Evolutionary conservation across 2,329 filamentous ascomycete genomes (phyloP).

Genomic region (Monosporascus sp.): DNA sequence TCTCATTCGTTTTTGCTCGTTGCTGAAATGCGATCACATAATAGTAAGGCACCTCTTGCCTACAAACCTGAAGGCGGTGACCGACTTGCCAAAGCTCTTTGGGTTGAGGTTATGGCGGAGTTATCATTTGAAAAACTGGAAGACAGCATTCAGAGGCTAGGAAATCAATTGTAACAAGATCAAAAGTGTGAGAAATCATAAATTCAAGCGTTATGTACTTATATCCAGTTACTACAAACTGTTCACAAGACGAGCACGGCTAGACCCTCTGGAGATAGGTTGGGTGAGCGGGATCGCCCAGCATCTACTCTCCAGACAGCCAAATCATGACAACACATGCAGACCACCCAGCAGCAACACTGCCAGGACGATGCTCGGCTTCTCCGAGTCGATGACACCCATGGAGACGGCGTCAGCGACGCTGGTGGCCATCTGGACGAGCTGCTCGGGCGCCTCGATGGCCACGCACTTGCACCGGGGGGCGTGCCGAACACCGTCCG

Average conservation of each 20-base stretch:
- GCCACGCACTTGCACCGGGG: constrained; percentile 12
- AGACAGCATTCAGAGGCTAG: constrained; percentile 5
- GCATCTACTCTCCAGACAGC: too few relatives aligned
- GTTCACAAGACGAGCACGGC: too few relatives aligned
- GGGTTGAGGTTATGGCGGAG: constrained; percentile 9
- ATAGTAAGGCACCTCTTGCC: constrained; percentile 10
- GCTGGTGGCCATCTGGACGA: constrained; percentile 4
- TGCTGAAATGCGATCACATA: neutral
- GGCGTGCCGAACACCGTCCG: constrained; percentile 4
- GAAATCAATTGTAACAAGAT: neutral
- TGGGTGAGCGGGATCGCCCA: too few relatives aligned
- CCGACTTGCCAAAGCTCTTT: constrained; percentile 1
- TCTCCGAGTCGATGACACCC: constrained; percentile 12
- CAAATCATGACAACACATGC: neutral
- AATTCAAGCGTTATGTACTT: too few relatives aligned
- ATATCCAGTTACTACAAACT: too few relatives aligned
- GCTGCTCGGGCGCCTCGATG: constrained; percentile 1
- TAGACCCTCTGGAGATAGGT: too few relatives aligned
- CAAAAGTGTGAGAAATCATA: too few relatives aligned
- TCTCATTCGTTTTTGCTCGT: neutral
- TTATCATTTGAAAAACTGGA: constrained; percentile 7
- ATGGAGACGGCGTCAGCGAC: constrained; percentile 7
- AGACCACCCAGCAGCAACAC: constrained; percentile 13
- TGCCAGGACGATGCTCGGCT: constrained; percentile 12
- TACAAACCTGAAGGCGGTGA: constrained; percentile 5